phyloP scores from a whole-genome alignment of 2,329 filamentous ascomycete species.

The Corinectria fuckeliana region DNA sequence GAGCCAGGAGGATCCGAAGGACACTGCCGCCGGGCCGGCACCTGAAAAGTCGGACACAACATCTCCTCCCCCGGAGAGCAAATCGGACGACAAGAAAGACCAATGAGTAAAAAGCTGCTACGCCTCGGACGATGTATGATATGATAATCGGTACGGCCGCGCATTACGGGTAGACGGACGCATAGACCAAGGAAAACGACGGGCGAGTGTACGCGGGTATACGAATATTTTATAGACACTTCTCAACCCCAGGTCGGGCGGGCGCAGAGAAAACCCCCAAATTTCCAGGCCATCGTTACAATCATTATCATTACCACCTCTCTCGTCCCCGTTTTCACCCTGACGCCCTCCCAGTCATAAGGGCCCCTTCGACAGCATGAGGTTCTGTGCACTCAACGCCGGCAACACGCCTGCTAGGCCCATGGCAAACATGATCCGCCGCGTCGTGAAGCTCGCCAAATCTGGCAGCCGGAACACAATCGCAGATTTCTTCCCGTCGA shows the following conservation, averaged over 20 bases:
- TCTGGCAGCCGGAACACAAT: constrained; percentile 34
- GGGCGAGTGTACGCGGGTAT: constrained; percentile 34
- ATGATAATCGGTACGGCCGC: constrained; percentile 23
- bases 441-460: constrained; percentile 37
- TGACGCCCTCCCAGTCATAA: constrained; percentile 31
- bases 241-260: constrained; percentile 28
- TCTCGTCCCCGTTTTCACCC: background rate
- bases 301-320: constrained; percentile 1
- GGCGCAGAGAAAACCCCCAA: constrained; percentile 27
- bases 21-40: constrained; percentile 21
- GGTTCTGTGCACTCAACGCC: constrained; percentile 29
- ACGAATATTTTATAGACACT: constrained; percentile 38
- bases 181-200: constrained; percentile 25
- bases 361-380: constrained; percentile 25
- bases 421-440: constrained; percentile 40
- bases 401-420: constrained; percentile 41
- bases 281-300: constrained; percentile 22
- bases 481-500: constrained; percentile 23
- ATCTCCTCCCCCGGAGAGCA: background rate
- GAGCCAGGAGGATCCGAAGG: constrained; percentile 14
- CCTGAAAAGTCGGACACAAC: constrained; percentile 20
- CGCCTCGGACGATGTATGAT: constrained; percentile 36
- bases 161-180: constrained; percentile 18
- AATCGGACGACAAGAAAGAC: constrained; percentile 25
- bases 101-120: constrained; percentile 27